phyloP scores from a whole-genome alignment of 1,139 yeast species.

The Taiozyma sp. region DNA sequence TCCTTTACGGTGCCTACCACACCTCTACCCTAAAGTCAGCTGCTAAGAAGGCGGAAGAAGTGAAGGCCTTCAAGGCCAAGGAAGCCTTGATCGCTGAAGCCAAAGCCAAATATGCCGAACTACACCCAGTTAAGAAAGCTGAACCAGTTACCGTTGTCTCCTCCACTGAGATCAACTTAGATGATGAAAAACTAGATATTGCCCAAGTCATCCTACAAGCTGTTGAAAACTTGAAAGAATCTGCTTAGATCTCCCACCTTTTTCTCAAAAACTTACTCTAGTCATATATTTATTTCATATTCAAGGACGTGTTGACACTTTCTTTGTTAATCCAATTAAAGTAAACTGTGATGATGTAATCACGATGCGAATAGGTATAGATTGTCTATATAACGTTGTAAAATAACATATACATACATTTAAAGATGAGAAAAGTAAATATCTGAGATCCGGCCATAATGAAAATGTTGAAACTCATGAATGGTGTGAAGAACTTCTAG shows the following conservation, averaged over 20 bases:
- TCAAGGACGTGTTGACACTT: background rate
- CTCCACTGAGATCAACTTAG: constrained; percentile 57
- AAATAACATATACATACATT: too few relatives aligned
- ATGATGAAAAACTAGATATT: constrained; percentile 86
- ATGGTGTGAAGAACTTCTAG: background rate
- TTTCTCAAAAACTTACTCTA: background rate
- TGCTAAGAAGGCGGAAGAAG: constrained; percentile 54
- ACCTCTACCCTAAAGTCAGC: constrained; percentile 61
- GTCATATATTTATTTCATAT: background rate
- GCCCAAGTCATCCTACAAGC: constrained; percentile 47
- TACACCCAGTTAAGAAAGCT: constrained; percentile 25
- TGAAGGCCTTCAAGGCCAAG: constrained; percentile 56
- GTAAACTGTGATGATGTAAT: background rate
- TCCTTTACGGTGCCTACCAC: constrained; percentile 85
- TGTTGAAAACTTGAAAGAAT: constrained; percentile 30
- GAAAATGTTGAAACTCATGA: too few relatives aligned
- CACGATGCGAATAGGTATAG: background rate
- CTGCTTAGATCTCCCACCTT: background rate
- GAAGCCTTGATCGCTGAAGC: constrained; percentile 81
- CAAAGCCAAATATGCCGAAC: constrained; percentile 77
- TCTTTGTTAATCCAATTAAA: background rate
- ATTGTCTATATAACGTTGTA: background rate
- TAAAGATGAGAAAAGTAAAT: background rate
- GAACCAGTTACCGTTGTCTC: constrained; percentile 21
- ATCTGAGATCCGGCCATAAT: too few relatives aligned